Evolutionary conservation across 1,284 basidiomycete species (phyloP), one percentile per base, ranked within the genome.

Genomic region (Apiotrichum gamsii): DNA sequence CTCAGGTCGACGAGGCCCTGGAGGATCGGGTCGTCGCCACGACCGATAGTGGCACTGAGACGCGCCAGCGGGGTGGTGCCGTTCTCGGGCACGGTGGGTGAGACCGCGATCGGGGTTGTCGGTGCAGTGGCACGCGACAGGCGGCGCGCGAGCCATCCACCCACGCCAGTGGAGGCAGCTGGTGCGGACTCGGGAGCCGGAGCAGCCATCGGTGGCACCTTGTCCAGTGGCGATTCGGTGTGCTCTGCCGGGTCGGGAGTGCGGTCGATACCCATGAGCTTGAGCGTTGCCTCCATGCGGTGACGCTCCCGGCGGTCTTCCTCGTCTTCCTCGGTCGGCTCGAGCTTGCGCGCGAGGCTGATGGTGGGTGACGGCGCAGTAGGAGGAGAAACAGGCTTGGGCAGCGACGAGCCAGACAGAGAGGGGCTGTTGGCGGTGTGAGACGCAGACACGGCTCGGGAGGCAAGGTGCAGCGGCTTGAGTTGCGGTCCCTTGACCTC

Each of bases 261-360:
- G 19, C 51, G 32, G 43, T 88, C 82, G 48, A 91, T 86, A 9
- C 90, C 90, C 87, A 91, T 89, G 25, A 93, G 75, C 69, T 90
- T 90, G 83, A 93, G 85, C 11, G 86, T 86, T 11, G 89, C 88
- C 60, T 86, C 78, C 49, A 91, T 74, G 14, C 87, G 80, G 68
- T 90, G 87, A 48, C 90, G 77, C 69, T 91, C 90, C 50, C 78
- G 78, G 39, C 80, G 77, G 61, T 94, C 90, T 49, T 93, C 87
- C 42, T 93, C 90, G 60, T 90, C 90, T 70, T 94, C 90, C 33
- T 80, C 75, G 78, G 90, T 59, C 83, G 85, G 61, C 33, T 66
- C 68, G 5, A 70, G 59, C 49, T 62, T 70, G 34, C 64, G 58
- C 8, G 57, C 65, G n/a, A 37, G 40, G 25, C 52, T 8, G 32